Base-by-base conservation (phyloP, 768 basidiomycete genomes). In the Cystoderma amianthinum region DNA sequence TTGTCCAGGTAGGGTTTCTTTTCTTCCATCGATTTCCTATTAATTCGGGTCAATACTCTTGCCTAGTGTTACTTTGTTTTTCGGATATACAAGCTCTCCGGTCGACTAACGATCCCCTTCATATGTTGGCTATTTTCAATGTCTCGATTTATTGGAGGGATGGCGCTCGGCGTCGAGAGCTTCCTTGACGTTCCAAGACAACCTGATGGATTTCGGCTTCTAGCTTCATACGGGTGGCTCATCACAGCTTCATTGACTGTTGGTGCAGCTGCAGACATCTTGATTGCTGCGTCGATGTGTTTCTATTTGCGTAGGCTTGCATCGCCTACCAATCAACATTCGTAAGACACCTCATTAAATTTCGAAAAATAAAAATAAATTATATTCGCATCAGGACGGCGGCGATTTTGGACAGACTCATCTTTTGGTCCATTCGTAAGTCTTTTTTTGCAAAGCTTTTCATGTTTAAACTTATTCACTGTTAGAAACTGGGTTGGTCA, bases 201-300 rank as follows among this genome's bases (percentile, higher is more conserved):
- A 32, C 50, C 54, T 2, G 46, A 56, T 37, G 48, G 48, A 20
- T 50, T 57, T 18, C 17, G 28, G 2, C 15, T 52, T 18, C 48
- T 50, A 21, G 35, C 44, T n/a, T 46, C 28, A 10, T 53, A 46
- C 39, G 54, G 49, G 2, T 59, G 59, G 59, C 30, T 57, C n/a
- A 48, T 61, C 21, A 55, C 56, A 2, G 5, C 43, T 5, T 35
- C 49, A 3, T 39, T 59, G 18, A 45, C 23, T 4, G 34, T 59
- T 3, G 54, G 54, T 4, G 56, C 52, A 3, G 19, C 44, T 2
- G 45, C 51, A 2, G 59, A 61, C 33, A 48, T 61, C 1, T 40
- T 53, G 16, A 50, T 60, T 25, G 51, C 57, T 1, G 34, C 23
- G 9, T 45, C 50, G 6, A 41, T 58, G 22, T 56, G 53, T n/a